Evolutionary conservation across 805 yeast species (phyloP).

Genomic region (Myxozyma nipponensis): DNA sequence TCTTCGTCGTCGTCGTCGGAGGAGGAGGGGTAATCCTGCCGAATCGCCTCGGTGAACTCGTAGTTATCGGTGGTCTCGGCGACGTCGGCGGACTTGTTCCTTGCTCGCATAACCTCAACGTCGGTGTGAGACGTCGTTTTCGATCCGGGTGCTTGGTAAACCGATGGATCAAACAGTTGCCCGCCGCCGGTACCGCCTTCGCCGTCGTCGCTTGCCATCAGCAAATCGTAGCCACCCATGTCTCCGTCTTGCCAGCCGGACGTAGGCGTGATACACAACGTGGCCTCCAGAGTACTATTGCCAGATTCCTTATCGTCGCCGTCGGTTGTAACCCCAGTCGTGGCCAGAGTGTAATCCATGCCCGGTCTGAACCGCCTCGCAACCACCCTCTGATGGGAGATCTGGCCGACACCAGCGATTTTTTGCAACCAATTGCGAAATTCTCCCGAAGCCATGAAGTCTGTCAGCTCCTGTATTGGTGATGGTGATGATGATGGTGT

Average conservation of each 20-base stretch:
- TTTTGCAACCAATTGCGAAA: constrained; percentile 66
- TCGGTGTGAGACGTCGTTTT: constrained; percentile 15
- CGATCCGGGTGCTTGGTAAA: constrained; percentile 26
- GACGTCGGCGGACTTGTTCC: constrained; percentile 4
- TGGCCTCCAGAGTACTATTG: constrained; percentile 68
- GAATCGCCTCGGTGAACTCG: too few species aligned
- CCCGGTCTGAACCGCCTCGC: constrained; percentile 93
- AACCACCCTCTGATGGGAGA: constrained; percentile 62
- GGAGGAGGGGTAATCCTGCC: constrained; percentile 43
- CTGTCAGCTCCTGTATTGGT: constrained; percentile 10
- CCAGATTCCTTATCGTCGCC: constrained; percentile 37
- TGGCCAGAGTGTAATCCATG: constrained; percentile 86
- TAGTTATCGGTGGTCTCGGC: constrained; percentile 30
- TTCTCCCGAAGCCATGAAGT: constrained; percentile 35
- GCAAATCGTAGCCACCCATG: constrained; percentile 88
- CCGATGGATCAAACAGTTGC: constrained; percentile 28
- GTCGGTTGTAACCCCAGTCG: constrained; percentile 43
- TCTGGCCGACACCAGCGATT: constrained; percentile 55
- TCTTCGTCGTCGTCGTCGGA: constrained; percentile 33
- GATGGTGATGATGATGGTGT: constrained; percentile 25
- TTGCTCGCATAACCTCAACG: constrained; percentile 11
- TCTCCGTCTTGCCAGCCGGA: constrained; percentile 74
- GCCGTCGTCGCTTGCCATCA: constrained; percentile 49
- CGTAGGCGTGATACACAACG: constrained; percentile 76
- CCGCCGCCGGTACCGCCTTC: constrained; percentile 49